Conservation (phyloP, 805 yeast species). For the Starmerella geochares region DNA sequence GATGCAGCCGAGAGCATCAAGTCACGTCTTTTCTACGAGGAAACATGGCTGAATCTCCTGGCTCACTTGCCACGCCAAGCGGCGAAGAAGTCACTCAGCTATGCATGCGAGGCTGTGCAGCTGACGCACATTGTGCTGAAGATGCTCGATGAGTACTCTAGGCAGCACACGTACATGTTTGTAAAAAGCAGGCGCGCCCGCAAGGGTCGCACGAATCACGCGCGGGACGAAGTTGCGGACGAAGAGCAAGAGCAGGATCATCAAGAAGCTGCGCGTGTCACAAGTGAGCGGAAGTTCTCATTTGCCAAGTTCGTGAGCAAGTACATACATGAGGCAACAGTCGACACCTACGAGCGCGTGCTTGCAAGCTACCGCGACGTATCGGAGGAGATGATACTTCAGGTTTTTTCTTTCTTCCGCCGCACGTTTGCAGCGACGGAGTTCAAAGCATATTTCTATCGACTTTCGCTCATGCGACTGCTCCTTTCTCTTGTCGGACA, state of each 20-base stretch:
- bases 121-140: slow-evolving; percentile 56
- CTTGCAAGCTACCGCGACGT: slow-evolving; percentile 55
- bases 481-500: slow-evolving; percentile 44
- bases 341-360: slow-evolving; percentile 55
- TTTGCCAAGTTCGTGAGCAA: slow-evolving; percentile 36
- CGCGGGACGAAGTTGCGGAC: slow-evolving; percentile 29
- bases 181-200: slow-evolving; percentile 39
- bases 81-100: slow-evolving; percentile 50
- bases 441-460: slow-evolving; percentile 45
- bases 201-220: slow-evolving; percentile 35
- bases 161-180: slow-evolving; percentile 43
- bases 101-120: slow-evolving; percentile 51
- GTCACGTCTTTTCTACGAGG: slow-evolving; percentile 60
- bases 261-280: slow-evolving; percentile 29
- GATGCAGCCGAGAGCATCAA: slow-evolving; percentile 50
- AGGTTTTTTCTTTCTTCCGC: slow-evolving; percentile 60
- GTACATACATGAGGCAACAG: slow-evolving; percentile 48
- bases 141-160: slow-evolving; percentile 55
- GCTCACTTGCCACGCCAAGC: slow-evolving; percentile 55
- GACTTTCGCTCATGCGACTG: slow-evolving; percentile 63
- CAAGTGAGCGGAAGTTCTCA: slow-evolving; percentile 41
- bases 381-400: slow-evolving; percentile 47
- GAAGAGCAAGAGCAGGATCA: slow-evolving; percentile 25
- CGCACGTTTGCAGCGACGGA: slow-evolving; percentile 56
- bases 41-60: slow-evolving; percentile 46